Percentiles rank a stretch among this genome's conserved stretches.
Conservation (phyloP, 2,329 filamentous ascomycete species). For the Colletotrichum cordylinicola region DNA sequence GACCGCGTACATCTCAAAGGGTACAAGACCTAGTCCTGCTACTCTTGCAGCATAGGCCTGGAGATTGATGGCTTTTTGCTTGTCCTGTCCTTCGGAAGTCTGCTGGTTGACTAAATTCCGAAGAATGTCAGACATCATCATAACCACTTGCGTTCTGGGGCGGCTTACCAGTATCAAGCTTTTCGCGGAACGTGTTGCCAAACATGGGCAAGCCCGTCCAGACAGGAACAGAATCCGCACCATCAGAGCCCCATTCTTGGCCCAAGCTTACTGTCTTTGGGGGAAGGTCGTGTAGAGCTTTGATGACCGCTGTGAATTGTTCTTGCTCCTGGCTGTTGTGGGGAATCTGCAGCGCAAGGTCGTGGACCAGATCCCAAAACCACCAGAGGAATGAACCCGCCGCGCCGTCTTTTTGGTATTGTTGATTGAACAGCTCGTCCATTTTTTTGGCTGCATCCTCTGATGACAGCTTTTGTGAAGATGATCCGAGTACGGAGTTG, state of each 20-base stretch:
- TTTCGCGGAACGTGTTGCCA: background rate
- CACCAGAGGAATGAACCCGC: background rate
- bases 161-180: background rate
- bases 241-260: background rate
- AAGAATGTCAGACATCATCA: background rate
- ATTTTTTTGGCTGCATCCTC: background rate
- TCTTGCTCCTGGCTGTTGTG: background rate
- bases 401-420: background rate
- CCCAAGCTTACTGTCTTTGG: background rate
- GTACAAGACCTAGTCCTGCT: background rate
- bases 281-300: background rate
- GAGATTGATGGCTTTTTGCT: background rate
- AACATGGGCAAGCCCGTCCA: background rate
- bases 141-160: background rate
- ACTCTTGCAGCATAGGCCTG: background rate
- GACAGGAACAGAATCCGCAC: background rate
- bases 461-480: background rate
- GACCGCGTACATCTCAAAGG: background rate
- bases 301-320: background rate
- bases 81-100: background rate
- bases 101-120: background rate
- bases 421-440: background rate
- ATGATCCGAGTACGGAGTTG: background rate
- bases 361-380: background rate
- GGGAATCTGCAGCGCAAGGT: background rate